Evolutionary conservation across 2,329 filamentous ascomycete species (phyloP).

Genomic region (Xylaria multiplex): DNA sequence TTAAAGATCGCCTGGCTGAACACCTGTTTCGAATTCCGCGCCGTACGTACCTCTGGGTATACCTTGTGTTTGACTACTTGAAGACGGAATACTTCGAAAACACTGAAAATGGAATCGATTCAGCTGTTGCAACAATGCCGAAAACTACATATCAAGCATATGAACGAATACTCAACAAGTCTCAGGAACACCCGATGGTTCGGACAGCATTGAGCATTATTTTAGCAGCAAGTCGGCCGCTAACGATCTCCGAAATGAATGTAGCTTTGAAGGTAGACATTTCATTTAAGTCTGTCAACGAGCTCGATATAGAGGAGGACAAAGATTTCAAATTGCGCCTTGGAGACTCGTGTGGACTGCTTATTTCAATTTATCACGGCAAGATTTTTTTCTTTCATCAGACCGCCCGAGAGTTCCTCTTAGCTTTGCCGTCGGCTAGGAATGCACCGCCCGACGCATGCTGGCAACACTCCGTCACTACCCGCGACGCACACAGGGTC

Average conservation of each 20-base stretch:
- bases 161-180: conserved; percentile 26
- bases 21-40: conserved; percentile 20
- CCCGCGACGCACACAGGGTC: conserved; percentile 11
- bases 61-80: conserved; percentile 35
- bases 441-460: background rate
- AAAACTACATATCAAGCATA: conserved; percentile 29
- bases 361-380: conserved; percentile 23
- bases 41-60: conserved; percentile 35
- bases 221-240: conserved; percentile 19
- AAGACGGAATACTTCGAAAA: conserved; percentile 13
- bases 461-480: conserved; percentile 30
- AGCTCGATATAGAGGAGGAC: conserved; percentile 28
- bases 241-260: conserved; percentile 34
- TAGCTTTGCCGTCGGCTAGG: background rate
- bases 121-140: conserved; percentile 12
- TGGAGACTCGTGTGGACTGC: conserved; percentile 26
- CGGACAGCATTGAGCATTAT: conserved; percentile 29
- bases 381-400: conserved; percentile 34
- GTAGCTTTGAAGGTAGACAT: conserved; percentile 21
- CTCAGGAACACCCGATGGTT: background rate
- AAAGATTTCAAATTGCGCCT: conserved; percentile 23
- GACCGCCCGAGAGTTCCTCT: conserved; percentile 33
- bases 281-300: conserved; percentile 11
- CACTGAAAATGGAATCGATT: conserved; percentile 7
- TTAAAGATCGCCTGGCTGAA: conserved; percentile 16